phyloP scores from a whole-genome alignment of 805 yeast genomes.

The Yamadazyma scolyti region DNA sequence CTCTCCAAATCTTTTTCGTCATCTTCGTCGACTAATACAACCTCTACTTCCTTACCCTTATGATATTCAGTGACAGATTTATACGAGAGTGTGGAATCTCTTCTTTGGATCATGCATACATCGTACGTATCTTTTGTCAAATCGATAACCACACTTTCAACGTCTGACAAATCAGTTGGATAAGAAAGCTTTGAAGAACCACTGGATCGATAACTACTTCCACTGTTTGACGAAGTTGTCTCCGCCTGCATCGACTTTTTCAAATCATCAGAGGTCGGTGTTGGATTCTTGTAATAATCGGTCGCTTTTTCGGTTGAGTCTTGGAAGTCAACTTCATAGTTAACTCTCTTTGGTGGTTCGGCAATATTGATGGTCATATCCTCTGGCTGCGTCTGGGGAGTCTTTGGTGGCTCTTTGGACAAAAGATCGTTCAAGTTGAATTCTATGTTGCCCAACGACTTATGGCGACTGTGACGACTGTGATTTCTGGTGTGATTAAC shows the following conservation, averaged over 20 bases:
- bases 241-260: constrained; percentile 1
- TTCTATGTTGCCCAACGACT: constrained; percentile 34
- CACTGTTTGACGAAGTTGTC: constrained; percentile 11
- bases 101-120: constrained; percentile 32
- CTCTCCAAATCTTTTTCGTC: constrained; percentile 29
- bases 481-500: constrained; percentile 12
- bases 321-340: constrained; percentile 39
- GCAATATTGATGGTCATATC: constrained; percentile 23
- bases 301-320: constrained; percentile 14
- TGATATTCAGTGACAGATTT: constrained; percentile 36
- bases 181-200: constrained; percentile 16
- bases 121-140: constrained; percentile 39
- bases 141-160: constrained; percentile 38
- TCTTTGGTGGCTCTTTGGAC: neutral
- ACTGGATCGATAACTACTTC: constrained; percentile 27
- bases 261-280: constrained; percentile 11
- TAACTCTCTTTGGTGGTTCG: constrained; percentile 35
- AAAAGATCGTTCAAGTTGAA: constrained; percentile 14
- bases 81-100: constrained; percentile 33
- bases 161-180: constrained; percentile 28
- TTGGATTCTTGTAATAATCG: constrained; percentile 3
- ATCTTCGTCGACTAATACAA: constrained; percentile 40
- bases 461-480: constrained; percentile 34
- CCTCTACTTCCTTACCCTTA: constrained; percentile 39
- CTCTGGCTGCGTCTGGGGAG: constrained; percentile 2